phyloP scores from a whole-genome alignment of 495 filamentous ascomycete genomes.

The Cryomyces minteri region DNA sequence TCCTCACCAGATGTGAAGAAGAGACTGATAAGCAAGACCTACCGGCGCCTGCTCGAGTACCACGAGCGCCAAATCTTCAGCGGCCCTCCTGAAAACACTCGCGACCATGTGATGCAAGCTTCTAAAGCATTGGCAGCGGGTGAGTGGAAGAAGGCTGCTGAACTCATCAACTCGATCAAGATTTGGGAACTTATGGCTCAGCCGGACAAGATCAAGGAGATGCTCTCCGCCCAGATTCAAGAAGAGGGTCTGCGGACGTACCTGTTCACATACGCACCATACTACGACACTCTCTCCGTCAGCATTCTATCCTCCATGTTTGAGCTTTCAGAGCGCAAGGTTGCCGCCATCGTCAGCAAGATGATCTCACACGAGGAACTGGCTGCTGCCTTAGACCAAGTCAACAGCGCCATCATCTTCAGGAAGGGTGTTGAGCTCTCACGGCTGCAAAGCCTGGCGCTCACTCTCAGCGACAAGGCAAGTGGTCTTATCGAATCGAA shows the following conservation, averaged over 20 bases:
- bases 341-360: constrained; percentile 85
- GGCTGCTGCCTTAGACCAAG: constrained; percentile 88
- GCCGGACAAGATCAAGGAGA: constrained; percentile 78
- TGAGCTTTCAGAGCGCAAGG: constrained; percentile 77
- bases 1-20: constrained; percentile 95
- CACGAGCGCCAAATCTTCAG: constrained; percentile 99
- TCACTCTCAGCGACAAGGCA: constrained; percentile 90
- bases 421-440: constrained; percentile 97
- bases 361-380: constrained; percentile 99
- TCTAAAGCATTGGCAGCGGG: constrained; percentile 91
- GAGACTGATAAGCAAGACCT: constrained; percentile 97
- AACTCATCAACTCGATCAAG: constrained; percentile 91
- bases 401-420: constrained; percentile 96
- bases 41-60: constrained; percentile 96
- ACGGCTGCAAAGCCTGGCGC: constrained; percentile 81
- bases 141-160: constrained; percentile 92
- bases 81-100: constrained; percentile 92
- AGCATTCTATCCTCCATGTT: constrained; percentile 82
- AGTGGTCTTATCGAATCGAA: constrained; percentile 90
- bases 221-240: constrained; percentile 95
- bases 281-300: constrained; percentile 91
- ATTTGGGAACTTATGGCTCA: constrained; percentile 96
- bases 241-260: constrained; percentile 96
- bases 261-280: constrained; percentile 98
- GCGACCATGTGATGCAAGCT: constrained; percentile 97